Conservation (phyloP, 2,329 filamentous ascomycete species). For the Thielaviopsis musarum region DNA sequence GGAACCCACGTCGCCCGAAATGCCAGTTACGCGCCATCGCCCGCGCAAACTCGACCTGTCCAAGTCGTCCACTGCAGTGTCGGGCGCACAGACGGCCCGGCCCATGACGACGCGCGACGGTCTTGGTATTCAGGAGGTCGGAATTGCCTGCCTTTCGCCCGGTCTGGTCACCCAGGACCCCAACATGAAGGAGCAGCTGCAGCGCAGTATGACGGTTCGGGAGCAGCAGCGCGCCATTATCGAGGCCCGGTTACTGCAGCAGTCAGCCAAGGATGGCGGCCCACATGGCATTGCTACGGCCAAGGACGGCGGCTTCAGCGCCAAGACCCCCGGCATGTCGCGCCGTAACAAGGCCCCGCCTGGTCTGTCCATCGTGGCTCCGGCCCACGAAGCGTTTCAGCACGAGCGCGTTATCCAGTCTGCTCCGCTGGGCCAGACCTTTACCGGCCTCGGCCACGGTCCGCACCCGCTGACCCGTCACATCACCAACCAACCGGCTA, state of each 20-base stretch:
- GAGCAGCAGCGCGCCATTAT: slow-evolving; percentile 94
- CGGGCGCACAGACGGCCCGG: slow-evolving; percentile 44
- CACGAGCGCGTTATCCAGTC: slow-evolving; percentile 94
- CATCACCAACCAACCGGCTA: slow-evolving; percentile 56
- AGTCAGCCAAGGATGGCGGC: slow-evolving; percentile 57
- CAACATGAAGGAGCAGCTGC: slow-evolving; percentile 87
- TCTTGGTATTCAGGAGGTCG: slow-evolving; percentile 77
- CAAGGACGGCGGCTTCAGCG: slow-evolving; percentile 32
- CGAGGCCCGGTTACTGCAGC: slow-evolving; percentile 75
- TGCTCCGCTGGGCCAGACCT: slow-evolving; percentile 83
- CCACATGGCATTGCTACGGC: slow-evolving; percentile 27
- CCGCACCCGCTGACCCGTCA: slow-evolving; percentile 62
- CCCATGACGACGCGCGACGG: slow-evolving; percentile 67
- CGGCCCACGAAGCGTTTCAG: slow-evolving; percentile 80
- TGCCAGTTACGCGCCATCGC: slow-evolving; percentile 55
- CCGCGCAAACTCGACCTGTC: slow-evolving; percentile 66
- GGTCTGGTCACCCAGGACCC: slow-evolving; percentile 94
- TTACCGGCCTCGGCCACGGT: slow-evolving; percentile 67
- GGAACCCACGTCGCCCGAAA: slow-evolving; percentile 75
- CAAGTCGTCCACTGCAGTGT: slow-evolving; percentile 37
- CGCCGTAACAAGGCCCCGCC: slow-evolving; percentile 67
- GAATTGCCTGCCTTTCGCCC: slow-evolving; percentile 83
- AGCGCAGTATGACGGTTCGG: slow-evolving; percentile 81
- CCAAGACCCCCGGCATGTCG: slow-evolving; percentile 58
- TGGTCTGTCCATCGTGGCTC: slow-evolving; percentile 85